Evolutionary conservation across 495 filamentous ascomycete genomes (phyloP), one percentile per base, ranked within the genome.

Genomic region (Aspergillus heteromorphus): DNA sequence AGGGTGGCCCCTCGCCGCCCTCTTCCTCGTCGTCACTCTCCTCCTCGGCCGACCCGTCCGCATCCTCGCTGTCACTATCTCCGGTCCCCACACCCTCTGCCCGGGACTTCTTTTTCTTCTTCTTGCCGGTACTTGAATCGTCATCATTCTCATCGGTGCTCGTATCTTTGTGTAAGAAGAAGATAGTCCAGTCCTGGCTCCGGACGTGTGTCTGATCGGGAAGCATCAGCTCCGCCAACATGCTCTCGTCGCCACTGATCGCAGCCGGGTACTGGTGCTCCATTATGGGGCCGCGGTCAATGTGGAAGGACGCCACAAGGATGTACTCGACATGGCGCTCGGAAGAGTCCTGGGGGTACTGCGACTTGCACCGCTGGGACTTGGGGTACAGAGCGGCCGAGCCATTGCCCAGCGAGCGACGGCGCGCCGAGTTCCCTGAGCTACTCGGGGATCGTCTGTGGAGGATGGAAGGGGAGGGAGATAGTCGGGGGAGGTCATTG

Each of bases 261-360:
- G 92, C 80, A 34, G 85, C 87, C 0, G 93, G 93, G 61, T 91
- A 97, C 62, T 99, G 93, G 65, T 97, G 91, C 66, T 99, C 95
- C 93, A 99, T 97, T 57, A 96, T 85, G 51, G 92, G 91, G 11
- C 93, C 93, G 50, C 88, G 84, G 65, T 97, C 92, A 60, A 97
- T 95, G 64, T 97, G 90, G 69, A 99, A 99, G 2, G 91, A 93
- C 0, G 93, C 93, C 48, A 99, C 95, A n/a, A 99, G 78, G 51
- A 99, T 97, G 65, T 97, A 99, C 67, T 97, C 93, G 65, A 99
- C 93, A 85, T 99, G 93, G 57, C 88, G 91, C 70, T 96, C 91
- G 29, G 80, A 56, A 13, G 78, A 83, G 51, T 90, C 84, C 9
- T 83, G 77, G 1, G 91, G 91, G 66, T 97, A 97, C 65, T 97